phyloP scores from a whole-genome alignment of 345 rosid species.

The Brassica juncea region DNA sequence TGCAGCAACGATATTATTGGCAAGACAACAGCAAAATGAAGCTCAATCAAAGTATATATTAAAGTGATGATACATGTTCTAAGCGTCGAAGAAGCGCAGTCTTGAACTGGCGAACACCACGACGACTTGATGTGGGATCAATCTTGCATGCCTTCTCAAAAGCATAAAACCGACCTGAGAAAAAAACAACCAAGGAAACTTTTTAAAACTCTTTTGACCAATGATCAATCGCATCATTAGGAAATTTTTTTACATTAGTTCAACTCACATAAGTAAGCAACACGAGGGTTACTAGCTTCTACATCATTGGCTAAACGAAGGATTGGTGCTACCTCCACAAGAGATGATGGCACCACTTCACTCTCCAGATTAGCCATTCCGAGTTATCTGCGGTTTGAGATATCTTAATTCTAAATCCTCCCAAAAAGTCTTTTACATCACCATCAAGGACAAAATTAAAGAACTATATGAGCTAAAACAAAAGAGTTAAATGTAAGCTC shows the following conservation, averaged over 20 bases:
- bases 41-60: constrained; percentile 5
- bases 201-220: background rate
- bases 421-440: background rate
- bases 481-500: constrained; percentile 4
- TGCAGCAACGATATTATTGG: background rate
- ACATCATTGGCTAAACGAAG: constrained; percentile 68
- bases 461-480: background rate
- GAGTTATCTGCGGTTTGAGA: constrained; percentile 50
- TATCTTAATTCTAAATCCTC: constrained; percentile 37
- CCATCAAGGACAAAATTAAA: constrained; percentile 11
- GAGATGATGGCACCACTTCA: constrained; percentile 62
- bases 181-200: background rate
- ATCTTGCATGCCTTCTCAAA: constrained; percentile 69
- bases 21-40: background rate
- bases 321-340: constrained; percentile 58
- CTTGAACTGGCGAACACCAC: constrained; percentile 85
- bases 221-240: background rate
- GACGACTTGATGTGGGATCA: constrained; percentile 77
- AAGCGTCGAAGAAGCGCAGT: constrained; percentile 76
- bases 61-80: constrained; percentile 55
- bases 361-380: constrained; percentile 56
- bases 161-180: constrained; percentile 73
- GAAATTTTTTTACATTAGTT: background rate
- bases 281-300: constrained; percentile 54
- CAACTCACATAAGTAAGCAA: constrained; percentile 62